phyloP scores from a whole-genome alignment of 1,139 yeast species.

The Candida glucosophila region DNA sequence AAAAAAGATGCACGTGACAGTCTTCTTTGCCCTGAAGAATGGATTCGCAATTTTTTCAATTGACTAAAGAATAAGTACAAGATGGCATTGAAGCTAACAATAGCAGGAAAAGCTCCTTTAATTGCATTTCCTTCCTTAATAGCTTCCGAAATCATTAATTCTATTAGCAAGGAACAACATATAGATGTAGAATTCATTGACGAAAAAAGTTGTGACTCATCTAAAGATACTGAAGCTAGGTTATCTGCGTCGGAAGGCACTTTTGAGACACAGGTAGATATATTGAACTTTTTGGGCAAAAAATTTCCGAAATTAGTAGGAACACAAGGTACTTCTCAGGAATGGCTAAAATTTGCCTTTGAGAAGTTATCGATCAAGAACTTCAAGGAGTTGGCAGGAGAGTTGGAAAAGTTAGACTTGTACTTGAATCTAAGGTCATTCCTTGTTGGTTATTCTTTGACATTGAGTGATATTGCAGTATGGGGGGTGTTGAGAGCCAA shows the following conservation, averaged over 20 bases:
- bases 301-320: constrained; percentile 34
- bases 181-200: constrained; percentile 61
- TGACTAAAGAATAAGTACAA: no score
- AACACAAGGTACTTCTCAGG: constrained; percentile 25
- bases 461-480: constrained; percentile 76
- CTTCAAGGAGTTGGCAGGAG: constrained; percentile 73
- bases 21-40: no score
- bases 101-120: constrained; percentile 81
- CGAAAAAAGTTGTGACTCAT: constrained; percentile 40
- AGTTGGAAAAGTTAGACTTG: constrained; percentile 72
- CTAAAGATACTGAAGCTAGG: constrained; percentile 30
- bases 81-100: constrained; percentile 37
- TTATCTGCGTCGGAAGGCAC: constrained; percentile 37
- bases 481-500: constrained; percentile 96
- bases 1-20: no score
- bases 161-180: constrained; percentile 32
- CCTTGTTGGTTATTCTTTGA: constrained; percentile 54
- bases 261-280: constrained; percentile 35
- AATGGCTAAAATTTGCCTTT: constrained; percentile 66
- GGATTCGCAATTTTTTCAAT: no score
- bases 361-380: constrained; percentile 71
- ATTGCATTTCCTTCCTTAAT: constrained; percentile 75
- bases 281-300: constrained; percentile 36
- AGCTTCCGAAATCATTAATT: constrained; percentile 69
- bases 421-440: constrained; percentile 83